Base-by-base conservation (phyloP, 2,329 filamentous ascomycete species). In the Hawksworthiomyces lignivorus region DNA sequence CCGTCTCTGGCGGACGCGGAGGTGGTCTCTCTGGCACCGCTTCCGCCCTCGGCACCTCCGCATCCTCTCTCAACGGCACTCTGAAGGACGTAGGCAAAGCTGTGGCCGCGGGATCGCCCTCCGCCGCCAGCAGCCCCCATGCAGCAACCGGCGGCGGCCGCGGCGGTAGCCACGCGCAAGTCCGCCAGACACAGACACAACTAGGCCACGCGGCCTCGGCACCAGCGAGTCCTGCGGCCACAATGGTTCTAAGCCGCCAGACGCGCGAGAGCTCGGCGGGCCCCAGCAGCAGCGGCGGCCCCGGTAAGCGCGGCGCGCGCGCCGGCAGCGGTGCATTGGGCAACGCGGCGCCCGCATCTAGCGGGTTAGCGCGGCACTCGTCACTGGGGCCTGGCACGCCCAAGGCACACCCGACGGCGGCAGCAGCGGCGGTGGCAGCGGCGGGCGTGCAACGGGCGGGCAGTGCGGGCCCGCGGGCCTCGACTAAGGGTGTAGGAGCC, bases 321-420 rank as follows among this genome's bases (percentile, higher is more conserved):
- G 61, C 62, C 43, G 73, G 63, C 52, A 66, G 61, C 33, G n/a
- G n/a, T n/a, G 64, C 66, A 20, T 58, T 73, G 3, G 68, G 68
- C 35, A 72, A 59, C 44, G 51, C 68, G 3, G 70, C 74, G 3
- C 58, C 62, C 7, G 67, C 72, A 4, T 77, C 76, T 2, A 80
- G 76, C 53, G 70, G 69, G 1, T 63, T 82, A 10, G 77, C 77
- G 7, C 68, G 78, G 12, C 78, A 82, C 55, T 70, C 77, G 2
- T 82, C 78, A 2, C 64, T 80, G 4, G 77, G 77, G 0, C 78
- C 78, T 0, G 75, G 77, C 21, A 80, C 77, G 4, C 75, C 77
- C 9, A 80, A 81, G 55, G 66, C 62, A 3, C 50, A 53, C 31
- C 51, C 49, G 24, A 54, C 54, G 1, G 51, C 54, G n/a, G n/a